A percentile compares a stretch with the other conserved stretches of the same genome.
These are phyloP conservation scores for Sabuloglossum arenarium DNA, from an alignment of 495 filamentous ascomycete species.

Conservation along the genomic window DNA sequence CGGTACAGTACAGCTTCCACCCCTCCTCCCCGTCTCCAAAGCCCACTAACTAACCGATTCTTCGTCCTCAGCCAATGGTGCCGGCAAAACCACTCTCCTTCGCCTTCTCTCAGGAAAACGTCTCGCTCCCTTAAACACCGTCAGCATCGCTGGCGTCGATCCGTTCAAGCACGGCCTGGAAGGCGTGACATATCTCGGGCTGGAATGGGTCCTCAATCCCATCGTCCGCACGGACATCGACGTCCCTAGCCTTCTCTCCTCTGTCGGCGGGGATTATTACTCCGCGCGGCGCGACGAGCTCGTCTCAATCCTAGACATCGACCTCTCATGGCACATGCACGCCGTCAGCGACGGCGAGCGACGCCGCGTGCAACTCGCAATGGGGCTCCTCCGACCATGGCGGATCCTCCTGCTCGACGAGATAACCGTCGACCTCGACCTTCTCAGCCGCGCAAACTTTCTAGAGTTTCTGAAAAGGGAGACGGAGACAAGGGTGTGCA, in stretches of 20 bases:
- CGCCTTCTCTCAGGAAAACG: constrained; percentile 82
- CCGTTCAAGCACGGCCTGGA: constrained; percentile 75
- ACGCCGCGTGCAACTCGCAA: constrained; percentile 78
- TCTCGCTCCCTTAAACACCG: constrained; percentile 51
- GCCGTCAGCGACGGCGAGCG: constrained; percentile 83
- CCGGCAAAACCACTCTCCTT: constrained; percentile 91
- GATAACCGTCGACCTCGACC: constrained; percentile 90
- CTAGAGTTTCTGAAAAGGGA: constrained; percentile 71
- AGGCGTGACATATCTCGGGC: constrained; percentile 88
- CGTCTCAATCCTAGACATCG: constrained; percentile 74
- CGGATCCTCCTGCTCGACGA: constrained; percentile 78
- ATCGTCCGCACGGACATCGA: constrained; percentile 92
- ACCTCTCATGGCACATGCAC: constrained; percentile 84
- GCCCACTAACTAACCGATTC: neutral
- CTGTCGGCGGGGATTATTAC: constrained; percentile 72
- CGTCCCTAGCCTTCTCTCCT: constrained; percentile 61
- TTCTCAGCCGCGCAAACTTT: constrained; percentile 67
- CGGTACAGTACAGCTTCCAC: constrained; percentile 25
- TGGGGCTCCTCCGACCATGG: constrained; percentile 93
- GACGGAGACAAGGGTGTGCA: constrained; percentile 60
- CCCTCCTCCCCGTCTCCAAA: neutral
- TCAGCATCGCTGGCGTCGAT: constrained; percentile 62
- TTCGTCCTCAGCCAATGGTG: constrained; percentile 72
- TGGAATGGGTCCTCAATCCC: constrained; percentile 97
- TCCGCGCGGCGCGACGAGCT: constrained; percentile 67